Percentiles rank a stretch among this genome's conserved stretches.
These are phyloP conservation scores for Ambispora gerdemannii DNA, from an alignment of 192 early-diverging fungal genomes.

Conservation along the genomic window DNA sequence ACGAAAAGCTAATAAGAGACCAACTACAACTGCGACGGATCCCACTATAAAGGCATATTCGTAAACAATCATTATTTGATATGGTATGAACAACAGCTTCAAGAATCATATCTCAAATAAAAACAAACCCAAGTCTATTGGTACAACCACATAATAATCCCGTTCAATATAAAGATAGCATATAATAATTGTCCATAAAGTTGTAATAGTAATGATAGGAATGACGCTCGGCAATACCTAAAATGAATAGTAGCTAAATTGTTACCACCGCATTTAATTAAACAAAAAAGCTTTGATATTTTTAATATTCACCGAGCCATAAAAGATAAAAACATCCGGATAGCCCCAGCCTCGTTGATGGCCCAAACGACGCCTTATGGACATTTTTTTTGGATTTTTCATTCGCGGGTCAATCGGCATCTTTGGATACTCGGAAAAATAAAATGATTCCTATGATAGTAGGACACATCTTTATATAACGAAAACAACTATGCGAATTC, in stretches of 20 bases:
- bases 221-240: conserved; percentile 11
- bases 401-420: conserved; percentile 5
- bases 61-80: neutral
- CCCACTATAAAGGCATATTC: conserved; percentile 32
- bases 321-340: neutral
- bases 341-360: conserved; percentile 18
- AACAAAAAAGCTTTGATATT: neutral
- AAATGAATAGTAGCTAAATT: too few species aligned
- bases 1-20: conserved; percentile 78
- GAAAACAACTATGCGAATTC: too few species aligned
- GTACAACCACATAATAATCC: neutral
- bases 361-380: neutral
- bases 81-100: neutral
- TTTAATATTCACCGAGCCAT: conserved; percentile 1
- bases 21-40: conserved; percentile 58
- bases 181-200: neutral
- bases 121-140: conserved; percentile 1
- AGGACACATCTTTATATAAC: too few species aligned
- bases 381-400: neutral
- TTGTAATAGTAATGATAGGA: conserved; percentile 7
- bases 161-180: neutral
- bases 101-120: neutral
- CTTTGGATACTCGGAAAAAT: too few species aligned
- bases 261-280: neutral
- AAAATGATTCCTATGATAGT: too few species aligned